phyloP scores from a whole-genome alignment of 345 rosid species.

The Citrus cavaleriei region DNA sequence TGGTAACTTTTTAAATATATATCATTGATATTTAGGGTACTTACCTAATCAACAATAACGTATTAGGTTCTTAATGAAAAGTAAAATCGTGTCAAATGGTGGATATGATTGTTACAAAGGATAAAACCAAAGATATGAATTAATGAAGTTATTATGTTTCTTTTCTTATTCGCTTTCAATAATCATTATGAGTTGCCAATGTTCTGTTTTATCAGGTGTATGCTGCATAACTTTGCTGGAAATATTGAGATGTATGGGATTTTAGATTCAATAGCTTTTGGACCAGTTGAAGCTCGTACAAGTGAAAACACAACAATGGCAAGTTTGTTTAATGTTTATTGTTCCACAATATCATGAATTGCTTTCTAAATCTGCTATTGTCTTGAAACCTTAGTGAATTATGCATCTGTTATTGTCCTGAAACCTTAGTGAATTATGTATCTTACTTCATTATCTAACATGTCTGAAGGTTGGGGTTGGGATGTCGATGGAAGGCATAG shows the following conservation, averaged over 20 bases:
- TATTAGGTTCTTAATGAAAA: background rate
- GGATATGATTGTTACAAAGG: background rate
- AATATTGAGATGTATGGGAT: constrained; percentile 70
- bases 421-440: background rate
- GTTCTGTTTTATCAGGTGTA: constrained; percentile 48
- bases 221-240: constrained; percentile 82
- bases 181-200: constrained; percentile 2
- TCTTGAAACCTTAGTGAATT: background rate
- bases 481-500: constrained; percentile 83
- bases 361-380: background rate
- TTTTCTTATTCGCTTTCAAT: background rate
- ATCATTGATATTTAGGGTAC: background rate
- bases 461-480: constrained; percentile 66
- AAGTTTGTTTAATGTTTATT: constrained; percentile 19
- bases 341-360: constrained; percentile 3
- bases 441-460: constrained; percentile 11
- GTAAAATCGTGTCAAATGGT: background rate
- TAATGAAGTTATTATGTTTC: background rate
- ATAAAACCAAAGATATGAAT: background rate
- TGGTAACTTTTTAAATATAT: constrained; percentile 36
- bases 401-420: background rate
- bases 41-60: background rate
- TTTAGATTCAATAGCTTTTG: constrained; percentile 63
- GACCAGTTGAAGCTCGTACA: constrained; percentile 57
- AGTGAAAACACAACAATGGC: constrained; percentile 67